Evolutionary conservation across 2,329 filamentous ascomycete genomes (phyloP), one percentile per base, ranked within the genome.

Genomic region (Colletotrichum scovillei): DNA sequence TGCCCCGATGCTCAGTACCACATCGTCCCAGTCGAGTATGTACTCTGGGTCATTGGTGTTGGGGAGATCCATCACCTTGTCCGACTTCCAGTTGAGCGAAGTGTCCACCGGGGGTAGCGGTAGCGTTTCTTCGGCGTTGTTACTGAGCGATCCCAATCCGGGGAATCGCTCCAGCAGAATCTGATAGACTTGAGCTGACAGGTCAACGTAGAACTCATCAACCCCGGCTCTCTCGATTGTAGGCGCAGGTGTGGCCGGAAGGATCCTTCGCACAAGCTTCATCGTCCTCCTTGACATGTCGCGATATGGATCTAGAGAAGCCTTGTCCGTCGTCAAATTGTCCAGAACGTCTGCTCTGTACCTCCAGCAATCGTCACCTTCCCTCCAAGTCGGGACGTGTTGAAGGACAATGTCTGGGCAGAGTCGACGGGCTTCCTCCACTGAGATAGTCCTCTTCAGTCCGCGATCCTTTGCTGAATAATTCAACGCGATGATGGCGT

Each of bases 181-280:
- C 14, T 30, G 24, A 7, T 57, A 30, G 16, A 30, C 55, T 19
- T 57, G 55, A 19, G 55, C 26, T 28, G 55, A 57, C 16, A 57
- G 28, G 16, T 57, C 55, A 19, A 57, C 24, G 26, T 57, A 57
- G 26, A 57, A 57, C 24, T 57, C 55, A 11, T 57, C 55, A 9
- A 57, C 55, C 3, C 55, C 28, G 19, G 55, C 55, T 28, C 28
- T 57, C 55, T 57, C 55, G 7, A 57, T 98, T 98, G 60, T 92
- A 89, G 78, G 97, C 97, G 79, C 98, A 97, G 74, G 94, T 87
- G 4, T 94, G 94, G 16, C 98, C 83, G 65, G 55, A 6, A 57
- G 16, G 4, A 57, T 26, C 14, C 26, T 30, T 14, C 24, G 26
- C 24, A 57, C 55, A 5, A 57, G 55, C 26, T 57, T 24, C 11